Base-by-base conservation (phyloP, 2,329 filamentous ascomycete genomes). In the Calonectria pteridis region DNA sequence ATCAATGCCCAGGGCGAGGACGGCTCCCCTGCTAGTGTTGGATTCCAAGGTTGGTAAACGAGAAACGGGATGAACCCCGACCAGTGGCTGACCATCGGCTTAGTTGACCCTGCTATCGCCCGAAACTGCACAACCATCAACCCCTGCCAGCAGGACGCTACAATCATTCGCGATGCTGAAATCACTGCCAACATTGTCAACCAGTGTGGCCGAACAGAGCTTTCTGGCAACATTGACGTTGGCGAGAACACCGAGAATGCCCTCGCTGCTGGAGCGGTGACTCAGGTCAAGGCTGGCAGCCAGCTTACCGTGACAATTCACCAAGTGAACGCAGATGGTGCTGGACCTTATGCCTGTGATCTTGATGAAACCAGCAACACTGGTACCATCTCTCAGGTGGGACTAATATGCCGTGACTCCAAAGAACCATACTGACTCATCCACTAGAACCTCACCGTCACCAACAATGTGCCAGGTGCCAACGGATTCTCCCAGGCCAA, bases 261-360 rank as follows among this genome's bases (percentile, higher is more conserved):
- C 6, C 75, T 91, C 3, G 82, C 86, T 7, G 86, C 85, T 40
- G 35, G 6, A 75, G 78, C 1, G 79, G 87, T 91, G 5, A 91
- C 90, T 2, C 83, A 87, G 70, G 89, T 91, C 67, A 80, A 85
- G 75, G 76, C 84, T 2, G 89, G 89, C 35, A 84, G 83, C 46
- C 73, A 84, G 49, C 49, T 91, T 35, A 84, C 72, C 1, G 93
- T 93, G 87, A 93, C 91, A 1, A 85, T 93, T 13, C 92, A 93
- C 84, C 91, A 93, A 82, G 91, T 93, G 82, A 93, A 93, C 83
- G 87, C 86, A 46, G 92, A 94, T 77, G 92, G 92, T 72, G 92
- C 90, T 73, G 92, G 89, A 0, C 90, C 90, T 2, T 92, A 89
- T 75, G 77, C 83, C 2, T 91, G 90, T 71, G 89, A 90, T 74